Evolutionary conservation across 78 protist species (phyloP), one percentile per base, ranked within the genome.

Genomic region (Polysphondylium violaceum): DNA sequence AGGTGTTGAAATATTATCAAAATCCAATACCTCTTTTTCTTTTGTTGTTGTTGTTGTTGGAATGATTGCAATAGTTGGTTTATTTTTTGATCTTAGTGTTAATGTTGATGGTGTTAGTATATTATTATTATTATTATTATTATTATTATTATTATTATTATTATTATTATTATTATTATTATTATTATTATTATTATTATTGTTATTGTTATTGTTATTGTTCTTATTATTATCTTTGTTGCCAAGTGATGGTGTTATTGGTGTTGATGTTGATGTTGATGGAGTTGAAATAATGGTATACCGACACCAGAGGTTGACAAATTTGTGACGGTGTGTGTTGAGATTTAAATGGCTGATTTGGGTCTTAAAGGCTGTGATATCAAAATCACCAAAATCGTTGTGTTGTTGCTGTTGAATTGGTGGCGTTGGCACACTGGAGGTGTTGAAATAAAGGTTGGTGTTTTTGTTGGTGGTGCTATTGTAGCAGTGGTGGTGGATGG

Each of bases 301-400:
- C 31, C 21, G 17, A 27, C 53, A 65, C 51, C 51, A 2, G 73
- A 65, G 11, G 27, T 21, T 17, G 73, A 19, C 40, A 65, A 65
- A 7, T 44, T 38, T 31, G 71, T 25, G 9, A 63, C 35, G 19
- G 71, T 63, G 27, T 38, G 71, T 7, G 73, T 38, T 29, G 40
- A n/a, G 1, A 64, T 25, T 1, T 33, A 33, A 43, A 38, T 43
- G 27, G 47, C 33, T n/a, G 78, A 16, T 33, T 43, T 53, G 3
- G 91, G 91, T 71, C 69, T 51, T 33, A 83, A 58, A 69, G 91
- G 78, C 59, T 83, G 91, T 19, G 11, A 31, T 25, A 67, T 51
- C 73, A 65, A 65, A 65, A n/a, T 40, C 40, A 36, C 40, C 73
- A 65, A 65, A 65, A n/a, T 65, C 73, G 16, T 65, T 51, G 11